Evolutionary conservation across 345 rosid genomes (phyloP).

Genomic region (Citrus trifoliata): DNA sequence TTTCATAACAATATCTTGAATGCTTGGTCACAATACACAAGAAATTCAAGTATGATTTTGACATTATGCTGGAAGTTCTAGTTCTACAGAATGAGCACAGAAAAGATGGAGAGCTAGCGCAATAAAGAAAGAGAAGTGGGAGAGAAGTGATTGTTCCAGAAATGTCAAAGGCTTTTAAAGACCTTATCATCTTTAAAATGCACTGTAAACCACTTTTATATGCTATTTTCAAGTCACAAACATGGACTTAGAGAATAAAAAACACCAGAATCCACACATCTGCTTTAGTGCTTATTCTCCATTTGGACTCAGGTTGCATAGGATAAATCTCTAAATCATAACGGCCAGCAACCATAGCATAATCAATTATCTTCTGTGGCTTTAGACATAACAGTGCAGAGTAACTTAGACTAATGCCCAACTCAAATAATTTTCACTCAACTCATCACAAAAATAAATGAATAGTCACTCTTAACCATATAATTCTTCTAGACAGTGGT

Average conservation of each 20-base stretch:
- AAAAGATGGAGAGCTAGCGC: no score
- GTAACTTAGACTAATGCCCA: neutral
- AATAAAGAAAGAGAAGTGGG: neutral
- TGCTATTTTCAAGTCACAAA: neutral
- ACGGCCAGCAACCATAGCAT: neutral
- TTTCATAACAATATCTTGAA: neutral
- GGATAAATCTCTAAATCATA: neutral
- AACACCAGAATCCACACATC: neutral
- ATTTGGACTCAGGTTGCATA: neutral
- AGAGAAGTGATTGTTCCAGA: neutral
- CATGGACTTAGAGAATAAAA: neutral
- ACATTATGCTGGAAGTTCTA: neutral
- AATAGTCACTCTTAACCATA: neutral
- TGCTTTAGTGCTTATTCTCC: neutral
- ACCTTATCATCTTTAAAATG: neutral
- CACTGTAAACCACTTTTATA: neutral
- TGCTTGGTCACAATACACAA: neutral
- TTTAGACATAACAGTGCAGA: neutral
- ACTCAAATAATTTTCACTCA: neutral
- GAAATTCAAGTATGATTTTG: neutral
- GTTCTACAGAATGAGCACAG: neutral
- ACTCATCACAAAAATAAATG: neutral
- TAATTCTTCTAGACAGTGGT: neutral
- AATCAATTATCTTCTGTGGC: neutral
- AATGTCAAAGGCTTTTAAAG: neutral